phyloP scores from a whole-genome alignment of 2,329 filamentous ascomycete genomes.

The Ascosphaera apis region DNA sequence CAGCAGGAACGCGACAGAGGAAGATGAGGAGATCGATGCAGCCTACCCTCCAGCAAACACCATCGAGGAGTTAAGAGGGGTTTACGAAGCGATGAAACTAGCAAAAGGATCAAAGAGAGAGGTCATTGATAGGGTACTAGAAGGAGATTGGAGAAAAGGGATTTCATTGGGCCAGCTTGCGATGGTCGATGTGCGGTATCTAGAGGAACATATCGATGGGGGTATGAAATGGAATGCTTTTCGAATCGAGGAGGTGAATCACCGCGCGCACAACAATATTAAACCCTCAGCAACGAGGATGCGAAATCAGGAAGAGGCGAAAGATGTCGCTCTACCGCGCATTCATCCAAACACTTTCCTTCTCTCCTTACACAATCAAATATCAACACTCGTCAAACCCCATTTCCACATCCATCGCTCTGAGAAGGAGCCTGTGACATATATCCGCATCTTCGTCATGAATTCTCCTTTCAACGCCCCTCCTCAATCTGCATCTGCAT shows the following conservation, averaged over 20 bases:
- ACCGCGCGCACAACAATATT: too few relatives aligned
- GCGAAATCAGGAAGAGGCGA: too few relatives aligned
- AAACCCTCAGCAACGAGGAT: too few relatives aligned
- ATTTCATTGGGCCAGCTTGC: constrained; percentile 32
- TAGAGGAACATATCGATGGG: constrained; percentile 27
- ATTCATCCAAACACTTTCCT: constrained; percentile 67
- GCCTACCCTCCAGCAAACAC: constrained; percentile 45
- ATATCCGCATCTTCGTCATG: constrained; percentile 57
- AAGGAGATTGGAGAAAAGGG: constrained; percentile 33
- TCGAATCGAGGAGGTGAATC: constrained; percentile 16
- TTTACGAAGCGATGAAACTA: constrained; percentile 37
- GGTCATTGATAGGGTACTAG: constrained; percentile 31
- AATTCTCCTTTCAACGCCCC: constrained; percentile 55
- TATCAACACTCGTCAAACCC: constrained; percentile 58
- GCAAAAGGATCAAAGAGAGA: constrained; percentile 30
- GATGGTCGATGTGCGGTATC: constrained; percentile 29
- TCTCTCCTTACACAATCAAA: constrained; percentile 47
- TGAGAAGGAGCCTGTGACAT: constrained; percentile 36
- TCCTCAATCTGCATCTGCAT: too few relatives aligned
- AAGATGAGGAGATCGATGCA: constrained; percentile 32
- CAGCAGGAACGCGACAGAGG: constrained; percentile 5
- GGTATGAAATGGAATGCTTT: constrained; percentile 31
- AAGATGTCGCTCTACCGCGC: constrained; percentile 30
- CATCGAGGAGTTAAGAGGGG: constrained; percentile 40
- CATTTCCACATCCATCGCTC: constrained; percentile 64